Evolutionary conservation across 2,329 filamentous ascomycete genomes (phyloP).

Genomic region (Plenodomus biglobosus): DNA sequence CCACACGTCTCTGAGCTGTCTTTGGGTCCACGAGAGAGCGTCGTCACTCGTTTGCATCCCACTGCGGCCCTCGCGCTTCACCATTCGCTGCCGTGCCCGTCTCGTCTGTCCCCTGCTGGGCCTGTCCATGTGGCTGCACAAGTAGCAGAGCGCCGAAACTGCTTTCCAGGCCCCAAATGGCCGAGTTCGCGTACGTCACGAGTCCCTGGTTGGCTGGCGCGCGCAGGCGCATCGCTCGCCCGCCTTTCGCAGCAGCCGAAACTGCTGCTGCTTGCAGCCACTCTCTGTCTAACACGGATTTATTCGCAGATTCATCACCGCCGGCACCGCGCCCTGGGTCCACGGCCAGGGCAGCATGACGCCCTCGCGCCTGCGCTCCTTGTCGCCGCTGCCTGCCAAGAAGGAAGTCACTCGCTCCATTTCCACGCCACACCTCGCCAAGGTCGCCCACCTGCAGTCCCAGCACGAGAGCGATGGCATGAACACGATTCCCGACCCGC

Average conservation of each 20-base stretch:
- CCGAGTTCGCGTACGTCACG: slow-evolving; percentile 29
- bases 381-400: slow-evolving; percentile 37
- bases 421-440: slow-evolving; percentile 41
- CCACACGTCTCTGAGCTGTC: background rate
- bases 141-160: slow-evolving; percentile 5
- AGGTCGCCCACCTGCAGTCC: slow-evolving; percentile 38
- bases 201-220: background rate
- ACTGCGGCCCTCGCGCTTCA: slow-evolving; percentile 2
- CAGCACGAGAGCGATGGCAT: slow-evolving; percentile 58
- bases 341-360: slow-evolving; percentile 37
- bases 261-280: background rate
- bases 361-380: slow-evolving; percentile 40
- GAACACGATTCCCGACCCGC: slow-evolving; percentile 65
- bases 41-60: background rate
- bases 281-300: slow-evolving; percentile 12
- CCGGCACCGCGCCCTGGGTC: slow-evolving; percentile 41
- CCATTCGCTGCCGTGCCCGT: background rate
- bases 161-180: slow-evolving; percentile 15
- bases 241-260: background rate
- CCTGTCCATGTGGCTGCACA: slow-evolving; percentile 12
- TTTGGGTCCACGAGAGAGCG: background rate
- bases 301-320: slow-evolving; percentile 34
- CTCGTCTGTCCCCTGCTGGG: background rate
- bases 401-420: slow-evolving; percentile 44
- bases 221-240: slow-evolving; percentile 8